Evolutionary conservation across 345 rosid genomes (phyloP), one percentile per base, ranked within the genome.

Genomic region (Gossypium anomalum): DNA sequence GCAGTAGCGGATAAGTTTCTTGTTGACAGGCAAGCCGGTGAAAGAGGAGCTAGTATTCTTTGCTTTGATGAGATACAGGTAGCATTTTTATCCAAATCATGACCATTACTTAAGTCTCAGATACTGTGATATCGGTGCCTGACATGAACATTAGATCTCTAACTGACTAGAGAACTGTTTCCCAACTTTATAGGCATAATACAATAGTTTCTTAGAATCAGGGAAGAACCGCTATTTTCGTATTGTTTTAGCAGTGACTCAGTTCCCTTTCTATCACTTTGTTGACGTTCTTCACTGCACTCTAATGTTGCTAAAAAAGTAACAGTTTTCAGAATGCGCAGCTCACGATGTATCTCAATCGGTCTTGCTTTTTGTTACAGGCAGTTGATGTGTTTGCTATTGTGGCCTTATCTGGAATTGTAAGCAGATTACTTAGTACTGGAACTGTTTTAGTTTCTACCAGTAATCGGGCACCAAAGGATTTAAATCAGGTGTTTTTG

Each of bases 51-150:
- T 14, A 90, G 92, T 71, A 61, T 92, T 79, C 97, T 90, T 80
- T 92, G 98, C 82, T 94, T 94, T 72, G 97, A 92, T 85, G 97
- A 92, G 86, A 90, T 94, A 80, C 98, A 94, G 94, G 97, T 92
- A 80, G 34, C 48, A 19, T 74, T 59, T 71, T 43, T 57, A 45
- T 75, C 16, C 66, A 29, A 48, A 67, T 2, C 17, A 62, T 70
- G 44, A 19, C 23, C n/a, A 10, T 22, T 64, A n/a, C 23, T 75
- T 66, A 44, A 19, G 44, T 43, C 70, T 44, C 41, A 34, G 41
- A 34, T 34, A 34, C 41, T 5, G 41, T 5, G 41, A 5, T 34
- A 34, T 34, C 0, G 41, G 41, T 34, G 41, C 5, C 7, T 34
- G 41, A 34, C 41, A 5, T 34, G 41, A 34, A 34, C 41, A 34